A percentile compares a stretch with the other conserved stretches of the same genome.
These are phyloP conservation scores for Collybia sp. DNA, from an alignment of 768 basidiomycete genomes.

Conservation along the genomic window DNA sequence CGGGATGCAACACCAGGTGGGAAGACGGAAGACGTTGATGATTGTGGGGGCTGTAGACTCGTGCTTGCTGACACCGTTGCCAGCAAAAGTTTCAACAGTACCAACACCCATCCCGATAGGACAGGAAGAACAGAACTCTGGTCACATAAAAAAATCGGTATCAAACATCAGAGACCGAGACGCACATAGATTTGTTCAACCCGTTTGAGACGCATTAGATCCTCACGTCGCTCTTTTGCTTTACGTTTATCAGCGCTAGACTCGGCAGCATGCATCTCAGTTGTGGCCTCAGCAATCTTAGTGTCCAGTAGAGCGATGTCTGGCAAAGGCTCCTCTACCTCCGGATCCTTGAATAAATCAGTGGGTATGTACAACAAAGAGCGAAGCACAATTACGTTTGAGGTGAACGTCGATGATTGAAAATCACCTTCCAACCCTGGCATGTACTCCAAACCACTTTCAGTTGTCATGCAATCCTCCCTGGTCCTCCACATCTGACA, in stretches of 20 bases:
- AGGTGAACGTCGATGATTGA: constrained; percentile 44
- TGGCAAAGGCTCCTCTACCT: constrained; percentile 58
- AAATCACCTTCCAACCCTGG: constrained; percentile 60
- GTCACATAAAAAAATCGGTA: constrained; percentile 1
- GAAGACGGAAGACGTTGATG: constrained; percentile 65
- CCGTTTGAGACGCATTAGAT: constrained; percentile 81
- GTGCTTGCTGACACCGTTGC: constrained; percentile 88
- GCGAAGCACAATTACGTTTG: constrained; percentile 24
- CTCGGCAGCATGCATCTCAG: constrained; percentile 44
- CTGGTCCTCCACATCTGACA: constrained; percentile 95
- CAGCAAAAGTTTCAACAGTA: constrained; percentile 85
- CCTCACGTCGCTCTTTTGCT: constrained; percentile 66
- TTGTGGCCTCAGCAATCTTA: constrained; percentile 67
- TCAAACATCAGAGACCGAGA: background rate
- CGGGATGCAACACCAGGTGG: constrained; percentile 68
- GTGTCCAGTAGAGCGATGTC: constrained; percentile 69
- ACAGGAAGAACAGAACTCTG: constrained; percentile 83
- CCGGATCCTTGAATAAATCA: constrained; percentile 40
- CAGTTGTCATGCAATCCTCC: constrained; percentile 91
- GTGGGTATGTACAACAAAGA: background rate
- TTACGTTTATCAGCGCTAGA: constrained; percentile 50
- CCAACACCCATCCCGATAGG: constrained; percentile 87
- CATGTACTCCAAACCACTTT: constrained; percentile 85
- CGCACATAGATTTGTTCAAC: constrained; percentile 93
- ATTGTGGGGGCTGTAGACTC: constrained; percentile 57